Evolutionary conservation across 345 rosid genomes (phyloP).

Genomic region (Pistacia vera): DNA sequence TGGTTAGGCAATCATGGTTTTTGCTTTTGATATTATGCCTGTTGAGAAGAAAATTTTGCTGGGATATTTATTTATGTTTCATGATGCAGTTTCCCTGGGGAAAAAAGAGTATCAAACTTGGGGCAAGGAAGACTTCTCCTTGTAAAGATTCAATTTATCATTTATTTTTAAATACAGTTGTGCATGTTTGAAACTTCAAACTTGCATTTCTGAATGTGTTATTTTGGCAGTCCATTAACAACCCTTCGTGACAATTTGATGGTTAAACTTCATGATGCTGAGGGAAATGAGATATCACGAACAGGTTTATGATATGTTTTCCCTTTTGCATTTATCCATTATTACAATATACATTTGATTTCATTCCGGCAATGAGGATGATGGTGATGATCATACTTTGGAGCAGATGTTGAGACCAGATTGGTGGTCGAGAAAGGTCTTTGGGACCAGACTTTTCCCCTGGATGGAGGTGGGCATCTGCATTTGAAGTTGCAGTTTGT

Average conservation of each 20-base stretch:
- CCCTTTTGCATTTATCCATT: background rate
- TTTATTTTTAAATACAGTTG: background rate
- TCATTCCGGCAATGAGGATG: conserved; percentile 17
- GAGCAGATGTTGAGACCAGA: conserved; percentile 69
- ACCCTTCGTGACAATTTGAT: conserved; percentile 70
- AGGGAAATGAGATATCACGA: conserved; percentile 59
- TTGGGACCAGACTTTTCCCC: conserved; percentile 65
- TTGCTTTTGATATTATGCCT: background rate
- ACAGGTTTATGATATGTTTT: conserved; percentile 40
- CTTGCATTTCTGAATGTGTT: conserved; percentile 5
- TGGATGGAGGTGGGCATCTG: conserved; percentile 75
- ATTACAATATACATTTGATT: background rate
- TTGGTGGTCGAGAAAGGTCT: conserved; percentile 73
- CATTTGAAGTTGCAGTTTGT: conserved; percentile 78
- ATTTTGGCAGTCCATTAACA: conserved; percentile 66
- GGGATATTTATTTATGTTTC: conserved; percentile 14
- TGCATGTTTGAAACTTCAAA: conserved; percentile 8
- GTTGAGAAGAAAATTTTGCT: background rate
- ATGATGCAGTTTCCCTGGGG: conserved; percentile 78
- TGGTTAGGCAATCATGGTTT: conserved; percentile 44
- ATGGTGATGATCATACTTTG: conserved; percentile 26
- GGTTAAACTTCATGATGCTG: conserved; percentile 52
- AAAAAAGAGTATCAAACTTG: conserved; percentile 61
- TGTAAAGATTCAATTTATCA: conserved; percentile 47
- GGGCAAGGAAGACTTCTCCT: conserved; percentile 73